A percentile compares a stretch with the other conserved stretches of the same genome.
Evolutionary conservation across 306 rosid species (phyloP).

Genomic region (Gleditsia sinensis): DNA sequence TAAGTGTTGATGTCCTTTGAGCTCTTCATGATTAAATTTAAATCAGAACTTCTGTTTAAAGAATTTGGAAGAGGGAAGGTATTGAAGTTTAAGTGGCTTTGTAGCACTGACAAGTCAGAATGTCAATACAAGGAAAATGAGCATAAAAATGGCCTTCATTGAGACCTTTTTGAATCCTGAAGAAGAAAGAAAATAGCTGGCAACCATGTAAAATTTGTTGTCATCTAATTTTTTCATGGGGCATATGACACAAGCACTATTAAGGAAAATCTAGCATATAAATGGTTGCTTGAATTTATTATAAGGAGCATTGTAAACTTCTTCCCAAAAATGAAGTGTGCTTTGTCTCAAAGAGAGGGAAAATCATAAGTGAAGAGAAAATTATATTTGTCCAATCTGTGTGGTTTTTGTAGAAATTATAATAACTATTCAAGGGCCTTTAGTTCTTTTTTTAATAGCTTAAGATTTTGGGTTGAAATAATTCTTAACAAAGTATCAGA

Average conservation of each 20-base stretch:
- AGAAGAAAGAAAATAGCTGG: not conserved
- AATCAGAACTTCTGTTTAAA: no score
- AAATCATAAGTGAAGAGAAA: not conserved
- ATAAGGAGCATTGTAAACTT: not conserved
- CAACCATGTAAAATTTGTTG: not conserved
- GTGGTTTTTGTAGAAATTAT: slow-evolving; percentile 9
- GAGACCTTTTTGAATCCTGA: not conserved
- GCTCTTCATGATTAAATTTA: no score
- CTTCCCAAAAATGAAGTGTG: slow-evolving; percentile 18
- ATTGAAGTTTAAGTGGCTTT: not conserved
- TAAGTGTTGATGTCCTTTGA: no score
- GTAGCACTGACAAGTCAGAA: not conserved
- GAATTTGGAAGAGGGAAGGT: no score
- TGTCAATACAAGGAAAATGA: not conserved
- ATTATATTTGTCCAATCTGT: not conserved
- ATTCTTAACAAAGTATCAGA: no score
- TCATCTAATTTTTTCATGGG: not conserved
- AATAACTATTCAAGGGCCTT: no score
- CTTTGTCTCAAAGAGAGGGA: slow-evolving; percentile 26
- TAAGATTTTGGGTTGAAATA: no score
- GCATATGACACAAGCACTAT: not conserved
- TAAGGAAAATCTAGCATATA: not conserved
- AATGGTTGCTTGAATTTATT: not conserved
- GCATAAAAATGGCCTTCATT: not conserved
- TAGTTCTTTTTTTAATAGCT: no score